Evolutionary conservation across 352 stramenopile genomes (phyloP).

Genomic region (Blastocystis sp.): DNA sequence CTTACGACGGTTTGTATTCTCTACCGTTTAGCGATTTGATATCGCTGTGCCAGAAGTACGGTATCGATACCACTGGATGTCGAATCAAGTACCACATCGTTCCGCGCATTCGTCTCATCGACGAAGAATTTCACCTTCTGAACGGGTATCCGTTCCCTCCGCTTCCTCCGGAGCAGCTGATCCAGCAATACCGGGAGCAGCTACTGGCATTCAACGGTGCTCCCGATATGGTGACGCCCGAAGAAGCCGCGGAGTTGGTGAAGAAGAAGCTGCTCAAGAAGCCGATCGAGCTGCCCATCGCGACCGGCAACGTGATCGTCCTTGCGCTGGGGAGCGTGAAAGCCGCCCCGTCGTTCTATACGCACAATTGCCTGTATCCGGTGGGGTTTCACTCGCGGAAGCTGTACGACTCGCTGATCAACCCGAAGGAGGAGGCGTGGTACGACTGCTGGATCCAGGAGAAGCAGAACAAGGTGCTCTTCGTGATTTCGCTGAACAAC

Average conservation of each 20-base stretch:
- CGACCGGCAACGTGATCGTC: constrained; percentile 1
- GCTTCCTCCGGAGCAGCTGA: background rate
- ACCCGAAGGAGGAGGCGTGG: constrained; percentile 17
- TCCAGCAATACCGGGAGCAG: constrained; percentile 52
- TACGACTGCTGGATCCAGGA: constrained; percentile 73
- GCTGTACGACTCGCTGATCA: background rate
- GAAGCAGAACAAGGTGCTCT: constrained; percentile 15
- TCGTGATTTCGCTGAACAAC: constrained; percentile 39
- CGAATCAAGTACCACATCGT: constrained; percentile 59
- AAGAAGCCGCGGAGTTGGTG: background rate
- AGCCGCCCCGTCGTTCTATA: constrained; percentile 4
- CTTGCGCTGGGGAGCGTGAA: constrained; percentile 15
- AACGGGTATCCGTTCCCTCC: background rate
- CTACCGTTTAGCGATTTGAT: constrained; percentile 26
- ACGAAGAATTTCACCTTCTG: constrained; percentile 24
- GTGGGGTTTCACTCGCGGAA: constrained; percentile 68
- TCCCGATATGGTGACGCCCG: constrained; percentile 38
- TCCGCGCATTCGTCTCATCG: constrained; percentile 31
- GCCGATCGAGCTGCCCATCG: background rate
- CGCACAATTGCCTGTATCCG: constrained; percentile 41
- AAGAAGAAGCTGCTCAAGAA: background rate
- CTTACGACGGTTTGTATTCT: constrained; percentile 43
- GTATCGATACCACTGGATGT: constrained; percentile 11
- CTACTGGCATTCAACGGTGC: constrained; percentile 48
- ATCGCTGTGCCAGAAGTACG: background rate